phyloP scores from a whole-genome alignment of 768 basidiomycete genomes.

The Fomitopsis pulvina region DNA sequence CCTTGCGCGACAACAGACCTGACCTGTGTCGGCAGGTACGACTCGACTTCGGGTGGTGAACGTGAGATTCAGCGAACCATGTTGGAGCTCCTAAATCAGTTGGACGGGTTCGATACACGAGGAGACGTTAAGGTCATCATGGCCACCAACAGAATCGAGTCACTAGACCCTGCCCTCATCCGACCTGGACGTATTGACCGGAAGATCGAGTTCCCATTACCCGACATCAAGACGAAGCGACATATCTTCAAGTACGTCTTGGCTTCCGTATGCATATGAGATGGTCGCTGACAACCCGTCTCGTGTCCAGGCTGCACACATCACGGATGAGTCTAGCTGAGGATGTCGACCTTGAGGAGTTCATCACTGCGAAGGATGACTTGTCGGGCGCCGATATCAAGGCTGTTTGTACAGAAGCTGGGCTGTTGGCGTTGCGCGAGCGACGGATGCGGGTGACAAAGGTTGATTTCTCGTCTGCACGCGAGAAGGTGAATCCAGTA shows the following conservation, averaged over 20 bases:
- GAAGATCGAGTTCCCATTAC: conserved; percentile 97
- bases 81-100: conserved; percentile 96
- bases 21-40: conserved; percentile 53
- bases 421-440: conserved; percentile 88
- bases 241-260: conserved; percentile 84
- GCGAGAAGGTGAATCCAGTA: conserved; percentile 72
- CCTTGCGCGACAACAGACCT: background rate
- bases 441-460: conserved; percentile 93
- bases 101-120: conserved; percentile 98
- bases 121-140: conserved; percentile 99
- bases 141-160: conserved; percentile 98
- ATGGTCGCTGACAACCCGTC: conserved; percentile 2
- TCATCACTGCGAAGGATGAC: conserved; percentile 93
- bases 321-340: conserved; percentile 85
- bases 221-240: conserved; percentile 97
- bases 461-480: conserved; percentile 80
- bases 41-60: conserved; percentile 97
- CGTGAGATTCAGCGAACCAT: conserved; percentile 99
- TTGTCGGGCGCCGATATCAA: conserved; percentile 98
- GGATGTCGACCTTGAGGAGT: conserved; percentile 94
- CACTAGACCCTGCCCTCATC: conserved; percentile 95
- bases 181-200: conserved; percentile 98
- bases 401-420: conserved; percentile 98
- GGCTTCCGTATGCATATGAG: background rate
- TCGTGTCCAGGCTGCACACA: conserved; percentile 66